phyloP scores from a whole-genome alignment of 257 asterid species.

The Gentiana macrophylla region DNA sequence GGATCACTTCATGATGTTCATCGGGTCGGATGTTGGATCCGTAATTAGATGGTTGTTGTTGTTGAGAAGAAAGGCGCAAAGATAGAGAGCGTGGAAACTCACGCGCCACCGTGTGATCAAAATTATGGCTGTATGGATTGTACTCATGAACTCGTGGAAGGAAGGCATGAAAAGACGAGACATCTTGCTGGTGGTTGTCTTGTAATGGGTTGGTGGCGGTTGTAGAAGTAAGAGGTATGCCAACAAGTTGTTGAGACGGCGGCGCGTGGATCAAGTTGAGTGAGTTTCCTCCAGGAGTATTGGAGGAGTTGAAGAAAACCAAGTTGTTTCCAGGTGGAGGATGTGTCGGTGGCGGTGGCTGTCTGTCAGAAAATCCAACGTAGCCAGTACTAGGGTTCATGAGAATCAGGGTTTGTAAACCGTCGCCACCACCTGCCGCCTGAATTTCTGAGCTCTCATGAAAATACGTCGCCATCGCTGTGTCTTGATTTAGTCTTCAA shows the following conservation, averaged over 20 bases:
- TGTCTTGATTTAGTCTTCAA: neutral
- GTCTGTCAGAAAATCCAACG: constrained; percentile 67
- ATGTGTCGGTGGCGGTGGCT: constrained; percentile 17
- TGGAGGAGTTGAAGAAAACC: constrained; percentile 54
- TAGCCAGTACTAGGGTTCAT: constrained; percentile 78
- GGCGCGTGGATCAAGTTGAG: constrained; percentile 50
- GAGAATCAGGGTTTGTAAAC: constrained; percentile 76
- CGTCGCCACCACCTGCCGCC: constrained; percentile 42
- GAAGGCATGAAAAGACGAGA: constrained; percentile 42
- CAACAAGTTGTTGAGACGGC: constrained; percentile 58
- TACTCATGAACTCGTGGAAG: constrained; percentile 48
- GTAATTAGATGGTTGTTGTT: constrained; percentile 10
- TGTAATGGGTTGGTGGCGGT: constrained; percentile 13
- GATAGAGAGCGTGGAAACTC: constrained; percentile 65
- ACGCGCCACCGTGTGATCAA: constrained; percentile 54
- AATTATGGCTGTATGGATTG: constrained; percentile 41
- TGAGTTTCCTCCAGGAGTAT: constrained; percentile 20
- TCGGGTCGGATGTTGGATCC: constrained; percentile 21
- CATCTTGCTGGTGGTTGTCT: constrained; percentile 13
- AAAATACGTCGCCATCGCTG: constrained; percentile 72
- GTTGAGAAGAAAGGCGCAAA: constrained; percentile 69
- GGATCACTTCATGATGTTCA: constrained; percentile 10
- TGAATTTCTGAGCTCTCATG: constrained; percentile 80
- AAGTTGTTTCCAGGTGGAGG: constrained; percentile 31
- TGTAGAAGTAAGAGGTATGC: constrained; percentile 41